These are phyloP conservation scores for Xylariaceae sp. DNA, from an alignment of 2,329 filamentous ascomycete species.

Conservation along the genomic window DNA sequence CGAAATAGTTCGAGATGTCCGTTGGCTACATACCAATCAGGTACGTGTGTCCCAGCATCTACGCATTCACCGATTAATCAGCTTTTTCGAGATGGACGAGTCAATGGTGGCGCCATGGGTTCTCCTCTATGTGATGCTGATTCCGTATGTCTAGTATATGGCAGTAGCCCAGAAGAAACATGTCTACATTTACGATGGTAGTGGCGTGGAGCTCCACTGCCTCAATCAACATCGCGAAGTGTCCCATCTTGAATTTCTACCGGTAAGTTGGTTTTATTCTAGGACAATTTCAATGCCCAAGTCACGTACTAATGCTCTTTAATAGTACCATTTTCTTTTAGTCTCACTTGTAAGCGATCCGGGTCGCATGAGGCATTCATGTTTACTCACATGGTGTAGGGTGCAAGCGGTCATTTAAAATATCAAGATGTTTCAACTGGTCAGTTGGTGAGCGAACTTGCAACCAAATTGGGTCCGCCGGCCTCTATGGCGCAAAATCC, in stretches of 20 bases:
- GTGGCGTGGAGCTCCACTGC: constrained; percentile 79
- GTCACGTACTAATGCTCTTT: background rate
- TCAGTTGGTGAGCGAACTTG: constrained; percentile 76
- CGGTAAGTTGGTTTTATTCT: constrained; percentile 6
- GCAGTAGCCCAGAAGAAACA: constrained; percentile 78
- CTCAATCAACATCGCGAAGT: constrained; percentile 87
- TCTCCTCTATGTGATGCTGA: constrained; percentile 1
- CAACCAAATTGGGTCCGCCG: constrained; percentile 78
- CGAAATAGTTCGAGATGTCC: constrained; percentile 83
- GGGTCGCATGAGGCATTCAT: background rate
- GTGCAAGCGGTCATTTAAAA: constrained; percentile 47
- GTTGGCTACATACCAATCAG: constrained; percentile 79
- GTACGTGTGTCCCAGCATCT: constrained; percentile 4
- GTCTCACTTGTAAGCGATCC: constrained; percentile 64
- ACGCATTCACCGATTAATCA: background rate
- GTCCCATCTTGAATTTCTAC: constrained; percentile 72
- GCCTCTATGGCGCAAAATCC: constrained; percentile 83
- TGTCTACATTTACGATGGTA: constrained; percentile 90
- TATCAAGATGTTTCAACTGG: constrained; percentile 96
- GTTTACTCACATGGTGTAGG: constrained; percentile 12
- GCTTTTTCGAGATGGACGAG: background rate
- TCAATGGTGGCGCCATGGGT: background rate
- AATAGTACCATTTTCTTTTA: constrained; percentile 79
- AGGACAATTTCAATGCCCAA: background rate
- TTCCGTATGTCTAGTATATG: constrained; percentile 17